Percentiles rank a stretch among this genome's conserved stretches.
phyloP scores from a whole-genome alignment of 179 eudicot species.

The Spinacia oleracea region DNA sequence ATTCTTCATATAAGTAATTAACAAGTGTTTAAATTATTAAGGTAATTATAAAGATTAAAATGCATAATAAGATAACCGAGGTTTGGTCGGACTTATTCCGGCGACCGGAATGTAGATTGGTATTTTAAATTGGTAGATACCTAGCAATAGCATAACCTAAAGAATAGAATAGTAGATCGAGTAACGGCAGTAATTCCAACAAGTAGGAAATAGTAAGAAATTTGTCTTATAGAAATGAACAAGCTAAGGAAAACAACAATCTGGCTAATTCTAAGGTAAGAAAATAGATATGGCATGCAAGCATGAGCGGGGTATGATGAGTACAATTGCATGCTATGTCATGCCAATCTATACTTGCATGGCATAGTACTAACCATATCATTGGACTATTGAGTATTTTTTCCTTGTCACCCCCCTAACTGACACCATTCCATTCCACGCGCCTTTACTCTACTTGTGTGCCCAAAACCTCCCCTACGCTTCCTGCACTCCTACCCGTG shows the following conservation, averaged over 20 bases:
- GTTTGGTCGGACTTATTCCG: no score
- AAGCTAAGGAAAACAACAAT: not conserved
- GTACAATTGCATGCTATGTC: slow-evolving; percentile 38
- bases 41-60: no score
- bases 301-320: slow-evolving; percentile 23
- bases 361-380: slow-evolving; percentile 6
- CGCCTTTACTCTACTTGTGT: not conserved
- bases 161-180: no score
- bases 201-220: not conserved
- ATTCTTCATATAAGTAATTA: no score
- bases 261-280: no score
- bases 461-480: no score
- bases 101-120: no score
- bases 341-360: slow-evolving; percentile 38
- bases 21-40: no score
- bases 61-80: no score
- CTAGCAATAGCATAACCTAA: no score
- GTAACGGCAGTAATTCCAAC: not conserved
- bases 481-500: no score
- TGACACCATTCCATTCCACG: not conserved
- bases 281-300: slow-evolving; percentile 24
- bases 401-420: slow-evolving; percentile 16
- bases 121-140: no score
- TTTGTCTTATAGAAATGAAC: not conserved
- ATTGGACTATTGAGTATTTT: slow-evolving; percentile 24